phyloP scores from a whole-genome alignment of 2,329 filamentous ascomycete genomes.

The Albifimbria verrucaria region DNA sequence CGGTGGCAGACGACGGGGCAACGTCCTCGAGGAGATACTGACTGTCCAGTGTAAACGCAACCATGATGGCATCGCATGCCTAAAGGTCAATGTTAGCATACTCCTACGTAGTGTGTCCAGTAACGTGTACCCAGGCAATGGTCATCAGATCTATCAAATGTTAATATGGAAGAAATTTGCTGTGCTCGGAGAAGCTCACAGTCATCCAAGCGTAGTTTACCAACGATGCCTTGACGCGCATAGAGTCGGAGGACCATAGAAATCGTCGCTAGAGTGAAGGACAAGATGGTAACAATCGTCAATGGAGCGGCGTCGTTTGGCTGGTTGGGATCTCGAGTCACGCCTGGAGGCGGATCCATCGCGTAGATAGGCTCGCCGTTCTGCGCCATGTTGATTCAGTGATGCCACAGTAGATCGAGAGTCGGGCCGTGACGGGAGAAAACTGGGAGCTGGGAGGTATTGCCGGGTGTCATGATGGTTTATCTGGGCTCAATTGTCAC shows the following conservation, averaged over 20 bases:
- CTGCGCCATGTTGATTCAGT: too few species aligned
- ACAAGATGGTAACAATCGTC: slow-evolving; percentile 4
- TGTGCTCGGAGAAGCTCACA: slow-evolving; percentile 3
- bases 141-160: background rate
- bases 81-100: background rate
- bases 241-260: slow-evolving; percentile 8
- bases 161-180: background rate
- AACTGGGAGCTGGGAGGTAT: too few species aligned
- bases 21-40: background rate
- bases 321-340: slow-evolving; percentile 8
- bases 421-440: too few species aligned
- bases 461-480: too few species aligned
- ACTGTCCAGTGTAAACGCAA: slow-evolving; percentile 9
- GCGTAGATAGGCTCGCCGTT: too few species aligned
- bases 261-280: slow-evolving; percentile 8
- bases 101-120: too few species aligned
- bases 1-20: rapidly evolving
- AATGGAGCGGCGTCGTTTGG: slow-evolving; percentile 3
- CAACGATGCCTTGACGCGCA: slow-evolving; percentile 2
- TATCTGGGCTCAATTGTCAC: too few species aligned
- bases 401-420: too few species aligned
- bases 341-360: slow-evolving; percentile 7
- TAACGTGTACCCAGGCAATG: background rate
- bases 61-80: slow-evolving; percentile 4
- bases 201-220: slow-evolving; percentile 8